phyloP scores from a whole-genome alignment of 1,284 basidiomycete genomes.

The Singerocomus inundabilis region DNA sequence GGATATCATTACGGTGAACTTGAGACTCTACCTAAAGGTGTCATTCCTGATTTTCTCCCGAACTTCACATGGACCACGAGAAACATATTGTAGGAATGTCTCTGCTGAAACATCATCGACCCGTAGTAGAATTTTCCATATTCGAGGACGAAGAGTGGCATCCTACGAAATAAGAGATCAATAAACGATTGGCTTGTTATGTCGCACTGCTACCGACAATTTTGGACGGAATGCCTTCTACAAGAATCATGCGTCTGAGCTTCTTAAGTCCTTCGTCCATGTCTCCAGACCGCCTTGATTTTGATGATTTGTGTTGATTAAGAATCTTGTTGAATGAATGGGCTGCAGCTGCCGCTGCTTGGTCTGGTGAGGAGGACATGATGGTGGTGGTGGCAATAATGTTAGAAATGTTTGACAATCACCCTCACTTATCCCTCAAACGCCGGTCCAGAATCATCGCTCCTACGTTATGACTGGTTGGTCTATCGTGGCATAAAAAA shows the following conservation, averaged over 20 bases:
- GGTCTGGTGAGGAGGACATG: constrained; percentile 28
- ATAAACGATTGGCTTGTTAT: background rate
- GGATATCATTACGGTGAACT: background rate
- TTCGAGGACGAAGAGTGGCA: constrained; percentile 69
- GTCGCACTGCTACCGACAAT: constrained; percentile 41
- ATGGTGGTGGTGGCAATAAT: background rate
- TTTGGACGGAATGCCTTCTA: constrained; percentile 81
- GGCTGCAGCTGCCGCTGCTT: constrained; percentile 45
- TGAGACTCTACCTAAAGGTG: constrained; percentile 64
- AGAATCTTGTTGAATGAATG: constrained; percentile 78
- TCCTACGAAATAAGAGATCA: constrained; percentile 47
- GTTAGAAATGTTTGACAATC: constrained; percentile 7
- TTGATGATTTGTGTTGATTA: constrained; percentile 64
- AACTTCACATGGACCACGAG: constrained; percentile 81
- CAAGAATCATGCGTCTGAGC: constrained; percentile 78
- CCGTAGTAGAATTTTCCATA: constrained; percentile 91
- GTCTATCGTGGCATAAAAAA: background rate
- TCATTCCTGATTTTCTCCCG: constrained; percentile 87
- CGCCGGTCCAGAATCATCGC: background rate
- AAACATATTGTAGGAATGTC: constrained; percentile 79
- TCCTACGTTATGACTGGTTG: constrained; percentile 4
- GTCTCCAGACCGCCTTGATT: constrained; percentile 63
- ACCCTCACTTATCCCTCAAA: background rate
- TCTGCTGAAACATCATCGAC: constrained; percentile 76
- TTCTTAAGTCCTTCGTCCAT: constrained; percentile 80